Base-by-base conservation (phyloP, 2,329 filamentous ascomycete genomes). In the Epichloe scottii region DNA sequence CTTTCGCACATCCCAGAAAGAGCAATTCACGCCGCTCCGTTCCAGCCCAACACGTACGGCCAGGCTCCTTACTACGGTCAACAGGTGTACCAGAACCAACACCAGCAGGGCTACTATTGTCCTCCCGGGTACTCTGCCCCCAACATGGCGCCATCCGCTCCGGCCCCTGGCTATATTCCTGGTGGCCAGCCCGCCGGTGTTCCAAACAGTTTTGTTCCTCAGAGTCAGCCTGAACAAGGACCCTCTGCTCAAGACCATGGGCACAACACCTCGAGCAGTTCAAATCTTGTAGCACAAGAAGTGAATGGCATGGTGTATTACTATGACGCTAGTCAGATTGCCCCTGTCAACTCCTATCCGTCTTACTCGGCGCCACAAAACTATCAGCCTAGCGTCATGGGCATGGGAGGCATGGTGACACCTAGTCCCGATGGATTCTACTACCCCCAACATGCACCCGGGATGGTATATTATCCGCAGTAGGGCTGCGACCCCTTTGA, bases 231-330 rank as follows among this genome's bases (percentile, higher is more conserved):
- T 19, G 65, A 59, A 63, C 75, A 56, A 54, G 63, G 48, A 46
- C 62, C 49, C 41, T 56, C 52, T 30, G 58, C 64, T n/a, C 67
- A 70, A 46, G 57, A 62, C 30, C 57, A 57, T 35, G 57, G 55
- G n/a, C 61, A 60, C 41, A 53, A 55, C 11, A 52, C 62, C 5
- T 49, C 58, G n/a, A 43, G 58, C 33, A 61, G 63, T 33, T 61
- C 72, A 17, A 78, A 73, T 56, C 65, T 81, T 41, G 78, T 85
- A 46, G 88, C 89, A 0, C 90, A 96, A 66, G 91, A 97, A 70
- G 83, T 84, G 56, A 95, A 95, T 59, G 93, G 93, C 55, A 97
- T 94, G 78, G 89, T 95, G 1, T 97, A 95, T 67, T 98, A 95
- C 65, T 90, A 89, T 60, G 87, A 95, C 62, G 77, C 87, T 7